A percentile compares a stretch with the other conserved stretches of the same genome.
Conservation (phyloP, 306 rosid genomes). For the Oemleria cerasiformis region DNA sequence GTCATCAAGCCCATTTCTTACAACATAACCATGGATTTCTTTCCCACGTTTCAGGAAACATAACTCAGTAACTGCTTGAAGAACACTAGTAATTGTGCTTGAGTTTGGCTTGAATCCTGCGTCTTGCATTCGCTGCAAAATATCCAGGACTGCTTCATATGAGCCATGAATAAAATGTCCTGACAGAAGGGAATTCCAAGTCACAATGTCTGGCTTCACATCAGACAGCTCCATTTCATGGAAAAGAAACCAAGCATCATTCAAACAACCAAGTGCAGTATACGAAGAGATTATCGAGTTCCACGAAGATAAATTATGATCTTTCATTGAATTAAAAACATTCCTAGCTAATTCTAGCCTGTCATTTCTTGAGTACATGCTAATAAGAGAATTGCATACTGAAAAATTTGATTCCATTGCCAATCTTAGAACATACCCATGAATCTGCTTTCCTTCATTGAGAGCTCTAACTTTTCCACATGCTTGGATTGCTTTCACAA, state of each 20-base stretch:
- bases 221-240: constrained; percentile 40
- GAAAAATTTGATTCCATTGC: constrained; percentile 39
- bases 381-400: constrained; percentile 59
- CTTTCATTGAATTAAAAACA: constrained; percentile 55
- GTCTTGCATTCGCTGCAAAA: constrained; percentile 41
- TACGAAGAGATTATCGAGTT: constrained; percentile 56
- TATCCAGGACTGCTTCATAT: constrained; percentile 33
- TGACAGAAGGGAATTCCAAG: constrained; percentile 69
- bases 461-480: constrained; percentile 67
- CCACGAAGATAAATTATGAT: constrained; percentile 57
- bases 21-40: constrained; percentile 58
- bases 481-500: constrained; percentile 58
- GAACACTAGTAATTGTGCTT: constrained; percentile 51
- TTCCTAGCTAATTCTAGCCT: constrained; percentile 41
- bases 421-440: constrained; percentile 59
- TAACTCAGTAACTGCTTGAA: constrained; percentile 50
- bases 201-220: constrained; percentile 60
- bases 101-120: constrained; percentile 55
- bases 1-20: constrained; percentile 50
- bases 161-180: constrained; percentile 55
- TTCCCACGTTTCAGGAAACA: constrained; percentile 47
- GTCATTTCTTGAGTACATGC: constrained; percentile 65
- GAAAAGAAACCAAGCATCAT: constrained; percentile 42
- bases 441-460: constrained; percentile 65
- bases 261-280: constrained; percentile 37